Conservation (phyloP, 2,329 filamentous ascomycete genomes). For the Akanthomyces lecanii region DNA sequence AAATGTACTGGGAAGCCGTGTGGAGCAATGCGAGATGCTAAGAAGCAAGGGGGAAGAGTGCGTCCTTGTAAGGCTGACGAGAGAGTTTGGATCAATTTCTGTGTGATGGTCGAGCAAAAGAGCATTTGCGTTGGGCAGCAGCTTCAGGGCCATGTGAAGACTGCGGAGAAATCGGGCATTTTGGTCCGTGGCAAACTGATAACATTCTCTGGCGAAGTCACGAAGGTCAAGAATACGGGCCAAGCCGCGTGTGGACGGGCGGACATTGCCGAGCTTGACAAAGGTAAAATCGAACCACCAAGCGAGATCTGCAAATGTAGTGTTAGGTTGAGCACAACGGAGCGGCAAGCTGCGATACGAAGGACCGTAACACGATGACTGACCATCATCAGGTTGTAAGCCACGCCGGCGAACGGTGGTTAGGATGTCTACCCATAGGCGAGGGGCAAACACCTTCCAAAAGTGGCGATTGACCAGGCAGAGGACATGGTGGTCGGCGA, state of each 20-base stretch:
- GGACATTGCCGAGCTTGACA: slow-evolving; percentile 31
- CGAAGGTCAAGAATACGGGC: slow-evolving; percentile 48
- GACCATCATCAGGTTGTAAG: slow-evolving; percentile 43
- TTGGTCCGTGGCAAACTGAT: slow-evolving; percentile 39
- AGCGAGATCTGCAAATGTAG: slow-evolving; percentile 36
- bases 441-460: slow-evolving; percentile 46
- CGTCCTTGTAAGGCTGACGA: slow-evolving; percentile 24
- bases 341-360: neutral
- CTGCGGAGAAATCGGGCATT: slow-evolving; percentile 31
- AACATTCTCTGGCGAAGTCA: slow-evolving; percentile 35
- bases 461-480: slow-evolving; percentile 47
- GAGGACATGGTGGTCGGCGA: slow-evolving; percentile 40
- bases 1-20: slow-evolving; percentile 38
- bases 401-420: slow-evolving; percentile 35
- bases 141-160: slow-evolving; percentile 34
- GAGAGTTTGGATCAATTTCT: slow-evolving; percentile 39
- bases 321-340: neutral
- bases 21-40: slow-evolving; percentile 40
- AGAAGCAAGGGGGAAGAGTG: slow-evolving; percentile 35
- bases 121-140: slow-evolving; percentile 43
- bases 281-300: slow-evolving; percentile 48
- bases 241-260: slow-evolving; percentile 38
- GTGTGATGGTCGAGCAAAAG: slow-evolving; percentile 46
- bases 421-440: slow-evolving; percentile 50
- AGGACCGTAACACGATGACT: slow-evolving; percentile 21